phyloP scores from a whole-genome alignment of 2,329 filamentous ascomycete species.

The Fusarium irregulare region DNA sequence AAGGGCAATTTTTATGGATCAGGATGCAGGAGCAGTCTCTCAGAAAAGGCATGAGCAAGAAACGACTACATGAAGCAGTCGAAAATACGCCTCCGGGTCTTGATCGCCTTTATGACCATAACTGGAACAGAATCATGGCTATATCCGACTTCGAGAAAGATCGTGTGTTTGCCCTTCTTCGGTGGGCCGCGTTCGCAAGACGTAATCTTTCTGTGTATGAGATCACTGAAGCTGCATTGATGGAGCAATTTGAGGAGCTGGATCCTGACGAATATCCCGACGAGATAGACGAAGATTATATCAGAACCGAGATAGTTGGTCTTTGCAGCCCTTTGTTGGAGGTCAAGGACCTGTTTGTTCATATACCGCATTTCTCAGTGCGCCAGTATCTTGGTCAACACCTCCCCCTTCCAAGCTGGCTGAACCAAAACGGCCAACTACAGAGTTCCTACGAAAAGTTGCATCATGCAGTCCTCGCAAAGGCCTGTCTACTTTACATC shows the following conservation, averaged over 20 bases:
- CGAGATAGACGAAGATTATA: conserved; percentile 44
- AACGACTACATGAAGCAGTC: conserved; percentile 46
- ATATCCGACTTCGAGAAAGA: conserved; percentile 22
- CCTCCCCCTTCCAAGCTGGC: not conserved
- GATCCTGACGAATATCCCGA: conserved; percentile 44
- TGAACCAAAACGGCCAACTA: fast-evolving
- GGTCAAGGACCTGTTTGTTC: conserved; percentile 22
- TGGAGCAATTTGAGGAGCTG: conserved; percentile 30
- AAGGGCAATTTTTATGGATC: conserved; percentile 52
- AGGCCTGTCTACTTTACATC: not conserved
- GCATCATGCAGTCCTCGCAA: not conserved
- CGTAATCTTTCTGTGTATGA: conserved; percentile 37
- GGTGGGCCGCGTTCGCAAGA: conserved; percentile 46
- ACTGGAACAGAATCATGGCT: conserved; percentile 43
- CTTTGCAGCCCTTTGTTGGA: conserved; percentile 50
- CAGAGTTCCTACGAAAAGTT: fast-evolving
- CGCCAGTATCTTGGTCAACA: conserved; percentile 15
- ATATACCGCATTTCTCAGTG: conserved; percentile 41
- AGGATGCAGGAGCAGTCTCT: conserved; percentile 47
- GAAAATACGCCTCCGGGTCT: conserved; percentile 46
- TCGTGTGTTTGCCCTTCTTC: conserved; percentile 47
- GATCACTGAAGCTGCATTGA: conserved; percentile 42
- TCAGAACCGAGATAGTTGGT: conserved; percentile 45
- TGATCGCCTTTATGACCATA: conserved; percentile 46
- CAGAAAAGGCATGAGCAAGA: conserved; percentile 41